Conservation (phyloP, 2,329 filamentous ascomycete species). For the Fusarium sp. region DNA sequence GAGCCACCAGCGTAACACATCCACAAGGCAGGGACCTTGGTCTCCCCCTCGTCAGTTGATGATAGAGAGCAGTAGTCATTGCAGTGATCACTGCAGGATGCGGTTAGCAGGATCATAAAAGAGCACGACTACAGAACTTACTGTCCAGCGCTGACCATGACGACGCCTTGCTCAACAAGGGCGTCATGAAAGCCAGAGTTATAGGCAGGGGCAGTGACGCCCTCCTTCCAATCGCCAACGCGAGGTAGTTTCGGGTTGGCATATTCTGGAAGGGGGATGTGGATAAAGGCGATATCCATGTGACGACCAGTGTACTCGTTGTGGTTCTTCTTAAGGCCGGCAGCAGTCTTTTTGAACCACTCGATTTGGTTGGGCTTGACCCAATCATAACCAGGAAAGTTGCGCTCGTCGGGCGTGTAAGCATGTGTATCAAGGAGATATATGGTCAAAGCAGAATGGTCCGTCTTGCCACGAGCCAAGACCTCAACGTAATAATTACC, state of each 20-base stretch:
- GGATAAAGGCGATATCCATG: slow-evolving; percentile 96
- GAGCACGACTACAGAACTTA: slow-evolving; percentile 56
- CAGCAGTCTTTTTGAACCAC: slow-evolving; percentile 87
- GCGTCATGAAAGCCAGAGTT: slow-evolving; percentile 95
- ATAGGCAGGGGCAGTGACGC: slow-evolving; percentile 85
- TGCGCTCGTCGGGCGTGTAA: slow-evolving; percentile 88
- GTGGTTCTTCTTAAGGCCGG: slow-evolving; percentile 78
- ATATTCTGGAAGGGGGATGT: slow-evolving; percentile 95
- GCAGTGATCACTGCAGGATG: slow-evolving; percentile 76
- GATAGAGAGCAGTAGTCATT: slow-evolving; percentile 94
- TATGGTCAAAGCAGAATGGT: slow-evolving; percentile 91
- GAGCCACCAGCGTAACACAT: slow-evolving; percentile 97
- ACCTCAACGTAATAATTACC: slow-evolving; percentile 97
- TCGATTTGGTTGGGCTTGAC: slow-evolving; percentile 92
- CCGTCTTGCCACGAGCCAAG: slow-evolving; percentile 77
- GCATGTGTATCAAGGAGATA: slow-evolving; percentile 94
- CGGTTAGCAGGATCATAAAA: slow-evolving; percentile 37
- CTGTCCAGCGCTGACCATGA: slow-evolving; percentile 92
- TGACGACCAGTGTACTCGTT: slow-evolving; percentile 89
- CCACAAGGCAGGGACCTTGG: slow-evolving; percentile 78
- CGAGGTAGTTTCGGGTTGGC: slow-evolving; percentile 66
- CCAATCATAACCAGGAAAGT: slow-evolving; percentile 96
- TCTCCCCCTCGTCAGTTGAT: slow-evolving; percentile 50
- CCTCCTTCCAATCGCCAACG: slow-evolving; percentile 78
- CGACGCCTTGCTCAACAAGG: slow-evolving; percentile 82